Base-by-base conservation (phyloP, 371 early-diverging fungal species). In the Capillidium heterosporum region DNA sequence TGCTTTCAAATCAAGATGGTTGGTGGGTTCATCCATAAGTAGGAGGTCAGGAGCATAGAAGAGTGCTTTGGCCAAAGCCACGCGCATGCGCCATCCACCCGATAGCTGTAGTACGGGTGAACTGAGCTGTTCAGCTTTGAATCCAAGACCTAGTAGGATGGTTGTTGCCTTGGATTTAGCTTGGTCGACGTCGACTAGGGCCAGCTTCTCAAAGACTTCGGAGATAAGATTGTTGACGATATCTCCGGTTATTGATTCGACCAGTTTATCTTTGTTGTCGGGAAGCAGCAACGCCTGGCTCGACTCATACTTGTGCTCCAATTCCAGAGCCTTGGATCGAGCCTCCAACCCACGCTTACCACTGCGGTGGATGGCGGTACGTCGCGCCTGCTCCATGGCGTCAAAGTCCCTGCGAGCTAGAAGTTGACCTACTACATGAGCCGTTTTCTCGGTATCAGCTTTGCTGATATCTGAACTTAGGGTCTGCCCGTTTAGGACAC, bases 11-110 rank as follows among this genome's bases (percentile, higher is more conserved):
- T 88, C 88, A 63, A 88, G 70, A 66, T 85, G 85, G 63, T 88
- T 86, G 46, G 81, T 84, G 21, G 87, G 87, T 69, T 94, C 95
- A 62, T 94, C 95, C 39, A 91, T 60, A n/a, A 91, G 71, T 29
- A 92, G 70, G 24, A 92, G 60, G 64, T 89, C 81, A 0, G 89
- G 86, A 41, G 76, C 69, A 46, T 81, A 61, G 61, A 84, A 84
- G 32, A 92, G 63, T 13, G 89, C 87, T 54, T 78, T 77, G 1
- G 91, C 91, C 10, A 95, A 68, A 4, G 89, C 80, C 23, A 85
- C 78, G 32, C 87, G 72, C 76, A 89, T 89, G 48, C 79, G 72
- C 95, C 93, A 92, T 19, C 95, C 95, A 55, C 95, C 93, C 23
- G 84, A 82, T 51, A 89, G 76, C 26, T 68, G 64, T 24, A 59